Evolutionary conservation across 2,329 filamentous ascomycete species (phyloP), one percentile per base, ranked within the genome.

Genomic region (Penicillium glabrum): DNA sequence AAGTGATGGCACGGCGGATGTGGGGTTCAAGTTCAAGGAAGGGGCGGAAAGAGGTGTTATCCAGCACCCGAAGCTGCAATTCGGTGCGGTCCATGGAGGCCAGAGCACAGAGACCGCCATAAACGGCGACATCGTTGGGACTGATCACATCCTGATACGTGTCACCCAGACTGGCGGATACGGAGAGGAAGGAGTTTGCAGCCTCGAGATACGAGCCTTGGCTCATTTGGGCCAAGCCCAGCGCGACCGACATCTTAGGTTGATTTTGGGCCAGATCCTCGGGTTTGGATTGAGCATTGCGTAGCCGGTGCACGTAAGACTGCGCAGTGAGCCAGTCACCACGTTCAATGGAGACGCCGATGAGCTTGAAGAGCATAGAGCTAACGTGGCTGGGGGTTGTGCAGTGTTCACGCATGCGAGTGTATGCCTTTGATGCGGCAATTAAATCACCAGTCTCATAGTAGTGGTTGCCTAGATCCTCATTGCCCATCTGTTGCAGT

Each of bases 1-100:
- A 88, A 8, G 85, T 86, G 65, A 99, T 89, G 13, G 95, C 93
- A 57, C 93, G 93, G 61, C 95, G 90, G 60, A 99, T 89, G 68
- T 98, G 93, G 3, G 93, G 92, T 75, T 98, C 95, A 1, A 96
- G 83, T 72, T 98, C 95, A 14, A 99, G 83, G 70, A 95, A 96
- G 46, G 84, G 86, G 51, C 95, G 89, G 78, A 99, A 99, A 11
- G 82, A 80, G 33, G 80, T 79, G 69, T 91, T 96, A 37, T 95
- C 90, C 0, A 99, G 83, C 2, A 98, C 91, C 7, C 81, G 80
- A 6, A 76, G 78, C 72, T 95, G 89, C 23, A 99, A 81, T 59
- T 91, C 86, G 8, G 82, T 79, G 47, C 95, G 86, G 58, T 90
- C 84, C 89, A 98, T 96, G 2, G 91, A 92, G 26, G 93, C 93